A percentile compares a stretch with the other conserved stretches of the same genome.
Evolutionary conservation across 208 protist species (phyloP).

Genomic region (Acanthamoeba lenticulata): DNA sequence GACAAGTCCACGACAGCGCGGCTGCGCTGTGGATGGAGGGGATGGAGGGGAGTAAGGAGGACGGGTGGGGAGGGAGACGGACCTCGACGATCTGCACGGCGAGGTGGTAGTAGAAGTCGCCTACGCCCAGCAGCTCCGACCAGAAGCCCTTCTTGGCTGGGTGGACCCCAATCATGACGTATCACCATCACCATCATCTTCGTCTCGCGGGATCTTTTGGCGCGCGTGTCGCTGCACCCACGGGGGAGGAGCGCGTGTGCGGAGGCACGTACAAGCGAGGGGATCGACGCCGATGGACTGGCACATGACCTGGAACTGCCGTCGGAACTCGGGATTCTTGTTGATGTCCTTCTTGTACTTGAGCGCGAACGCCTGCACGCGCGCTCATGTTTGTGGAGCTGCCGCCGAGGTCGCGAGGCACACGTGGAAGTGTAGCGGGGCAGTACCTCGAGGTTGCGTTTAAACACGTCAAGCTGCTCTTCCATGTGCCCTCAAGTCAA

Average conservation of each 20-base stretch:
- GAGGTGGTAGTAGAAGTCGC: conserved; percentile 90
- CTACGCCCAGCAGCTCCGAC: conserved; percentile 87
- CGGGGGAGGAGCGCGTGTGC: no score
- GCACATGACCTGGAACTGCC: conserved; percentile 88
- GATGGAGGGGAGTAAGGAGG: conserved; percentile 53
- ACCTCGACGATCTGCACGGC: conserved; percentile 88
- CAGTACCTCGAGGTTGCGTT: conserved; percentile 80
- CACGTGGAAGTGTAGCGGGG: not conserved
- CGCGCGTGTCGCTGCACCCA: not conserved
- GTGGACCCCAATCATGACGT: not conserved
- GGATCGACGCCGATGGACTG: conserved; percentile 88
- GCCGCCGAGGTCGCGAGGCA: not conserved
- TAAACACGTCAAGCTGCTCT: conserved; percentile 81
- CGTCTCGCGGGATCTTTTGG: not conserved
- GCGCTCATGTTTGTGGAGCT: not conserved
- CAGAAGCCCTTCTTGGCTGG: conserved; percentile 83
- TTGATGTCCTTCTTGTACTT: conserved; percentile 87
- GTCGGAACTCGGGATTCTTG: conserved; percentile 86
- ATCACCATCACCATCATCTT: not conserved
- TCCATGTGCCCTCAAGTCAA: conserved; percentile 72
- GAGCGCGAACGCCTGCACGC: conserved; percentile 83
- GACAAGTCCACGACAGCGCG: not conserved
- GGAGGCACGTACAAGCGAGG: conserved; percentile 74
- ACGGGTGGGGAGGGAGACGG: conserved; percentile 66
- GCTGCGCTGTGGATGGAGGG: not conserved